Evolutionary conservation across 164 flowering plant species (phyloP), one percentile per base, ranked within the genome.

Genomic region (Kalanchoe fedtschenkoi): DNA sequence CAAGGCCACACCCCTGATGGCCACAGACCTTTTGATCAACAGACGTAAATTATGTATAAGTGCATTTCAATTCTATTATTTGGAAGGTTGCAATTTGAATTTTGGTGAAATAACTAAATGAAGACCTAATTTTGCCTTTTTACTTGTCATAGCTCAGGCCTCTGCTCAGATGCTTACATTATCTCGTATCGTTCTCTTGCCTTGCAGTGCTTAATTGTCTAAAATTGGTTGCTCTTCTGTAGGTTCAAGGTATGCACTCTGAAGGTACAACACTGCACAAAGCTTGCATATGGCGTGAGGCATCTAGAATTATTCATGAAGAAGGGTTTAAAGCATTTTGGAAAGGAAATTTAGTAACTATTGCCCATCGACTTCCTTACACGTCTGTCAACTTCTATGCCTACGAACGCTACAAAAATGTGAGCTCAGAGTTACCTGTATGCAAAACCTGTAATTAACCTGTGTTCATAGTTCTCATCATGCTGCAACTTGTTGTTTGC

Each of bases 241-340:
- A 86, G 96, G 80, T 88, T 53, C 96, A 88, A 84, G 96, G 96
- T 22, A 88, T 88, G 96, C 90, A 86, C 68, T 71, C 89, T 43
- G 86, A 88, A 70, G 78, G 68, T 70, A 71, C 87, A 15, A 66
- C 76, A 26, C 62, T 86, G 77, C 77, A 74, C 55, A 81, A 83
- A 69, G 59, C 85, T 32, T 65, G 87, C 75, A 81, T 88, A 69
- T 84, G 81, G 87, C 77, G 71, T 24, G 96, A 88, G 65, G 96
- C 96, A 63, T 80, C 89, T 24, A 86, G 96, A 29, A 75, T 88
- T 60, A 56, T 77, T 38, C 58, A 65, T 55, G 92, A 86, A 78
- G 96, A 88, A 75, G 96, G 96, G 15, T 78, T 78, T 63, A 78
- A 83, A 74, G 92, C 96, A 64, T 88, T 88, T 70, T 88, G 96